Base-by-base conservation (phyloP, 2,329 filamentous ascomycete genomes). In the Chaetomiaceae sp. region DNA sequence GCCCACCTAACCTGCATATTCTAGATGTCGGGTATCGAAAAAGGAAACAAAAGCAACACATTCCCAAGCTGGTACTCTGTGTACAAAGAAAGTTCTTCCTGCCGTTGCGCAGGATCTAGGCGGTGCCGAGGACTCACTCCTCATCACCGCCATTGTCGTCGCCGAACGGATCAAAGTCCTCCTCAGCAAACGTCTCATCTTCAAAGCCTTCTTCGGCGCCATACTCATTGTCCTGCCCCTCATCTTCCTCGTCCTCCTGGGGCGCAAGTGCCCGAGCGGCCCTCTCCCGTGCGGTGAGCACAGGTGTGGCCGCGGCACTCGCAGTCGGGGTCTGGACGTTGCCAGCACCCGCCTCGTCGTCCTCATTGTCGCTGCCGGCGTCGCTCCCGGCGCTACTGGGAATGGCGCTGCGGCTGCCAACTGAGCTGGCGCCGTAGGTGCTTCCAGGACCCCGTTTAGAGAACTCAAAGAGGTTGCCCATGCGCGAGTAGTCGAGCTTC, bases 401-500 rank as follows among this genome's bases (percentile, higher is more conserved):
- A 16, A 57, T 23, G 5, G 50, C 55, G 34, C 53, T 60, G 25
- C 45, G 58, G 17, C 48, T 56, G 12, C 47, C 55, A 17, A 51
- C 43, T 13, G 59, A 57, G 39, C 49, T 57, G 9, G 55, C 19
- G n/a, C 73, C 77, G 0, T 73, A 72, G 12, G 72, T 73, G 20
- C 76, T 79, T 0, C 77, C 77, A 0, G 75, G 71, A 0, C 73
- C 74, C 2, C 63, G 64, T 55, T 71, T 69, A 19, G 68, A 66
- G 58, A 70, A 66, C 58, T 77, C 74, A 55, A 84, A 83, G 20
- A 85, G 73, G 52, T 72, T 76, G 39, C 74, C 71, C 55, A 85
- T 78, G 33, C 77, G 78, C 48, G 80, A 77, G 66, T 89, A 89
- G 60, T 89, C 88, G 63, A 90, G 86, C 62, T 87, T 84, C 67